A percentile compares a stretch with the other conserved stretches of the same genome.
Conservation (phyloP, 257 asterid genomes). For the Scutellaria baicalensis region DNA sequence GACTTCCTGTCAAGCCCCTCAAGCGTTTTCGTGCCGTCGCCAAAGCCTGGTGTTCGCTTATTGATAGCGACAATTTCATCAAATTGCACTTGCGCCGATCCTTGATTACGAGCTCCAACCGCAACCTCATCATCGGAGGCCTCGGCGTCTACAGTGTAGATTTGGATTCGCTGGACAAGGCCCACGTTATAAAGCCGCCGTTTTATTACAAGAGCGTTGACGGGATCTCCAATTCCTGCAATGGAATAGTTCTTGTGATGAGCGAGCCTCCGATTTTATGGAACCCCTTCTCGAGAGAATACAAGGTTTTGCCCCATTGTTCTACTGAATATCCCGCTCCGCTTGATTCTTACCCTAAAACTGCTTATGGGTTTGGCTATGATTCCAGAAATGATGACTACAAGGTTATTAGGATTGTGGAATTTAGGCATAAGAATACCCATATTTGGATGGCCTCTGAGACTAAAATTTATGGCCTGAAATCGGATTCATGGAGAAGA, state of each 20-base stretch:
- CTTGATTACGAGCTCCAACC: conserved; percentile 13
- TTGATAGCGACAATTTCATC: conserved; percentile 31
- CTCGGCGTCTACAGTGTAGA: conserved; percentile 28
- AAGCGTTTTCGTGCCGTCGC: conserved; percentile 42
- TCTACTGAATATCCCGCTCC: conserved; percentile 11
- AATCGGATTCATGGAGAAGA: conserved; percentile 38
- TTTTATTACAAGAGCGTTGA: conserved; percentile 33
- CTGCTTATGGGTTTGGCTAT: conserved; percentile 45
- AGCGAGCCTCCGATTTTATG: conserved; percentile 40
- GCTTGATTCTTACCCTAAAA: conserved; percentile 14
- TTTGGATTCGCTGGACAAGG: conserved; percentile 21
- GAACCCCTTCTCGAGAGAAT: conserved; percentile 43
- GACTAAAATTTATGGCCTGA: conserved; percentile 34
- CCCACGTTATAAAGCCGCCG: conserved; percentile 29
- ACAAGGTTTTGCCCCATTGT: conserved; percentile 27
- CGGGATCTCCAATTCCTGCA: conserved; percentile 35
- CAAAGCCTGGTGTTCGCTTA: conserved; percentile 24
- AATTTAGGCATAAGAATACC: conserved; percentile 24
- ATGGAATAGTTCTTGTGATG: conserved; percentile 37
- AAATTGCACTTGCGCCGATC: conserved; percentile 34
- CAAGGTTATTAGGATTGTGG: conserved; percentile 41
- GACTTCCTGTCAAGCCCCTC: conserved; percentile 40
- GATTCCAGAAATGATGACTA: conserved; percentile 43
- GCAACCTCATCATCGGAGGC: conserved; percentile 30
- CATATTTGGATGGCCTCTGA: conserved; percentile 30